Base-by-base conservation (phyloP, 2,329 filamentous ascomycete genomes). In the Didymella segeticola region DNA sequence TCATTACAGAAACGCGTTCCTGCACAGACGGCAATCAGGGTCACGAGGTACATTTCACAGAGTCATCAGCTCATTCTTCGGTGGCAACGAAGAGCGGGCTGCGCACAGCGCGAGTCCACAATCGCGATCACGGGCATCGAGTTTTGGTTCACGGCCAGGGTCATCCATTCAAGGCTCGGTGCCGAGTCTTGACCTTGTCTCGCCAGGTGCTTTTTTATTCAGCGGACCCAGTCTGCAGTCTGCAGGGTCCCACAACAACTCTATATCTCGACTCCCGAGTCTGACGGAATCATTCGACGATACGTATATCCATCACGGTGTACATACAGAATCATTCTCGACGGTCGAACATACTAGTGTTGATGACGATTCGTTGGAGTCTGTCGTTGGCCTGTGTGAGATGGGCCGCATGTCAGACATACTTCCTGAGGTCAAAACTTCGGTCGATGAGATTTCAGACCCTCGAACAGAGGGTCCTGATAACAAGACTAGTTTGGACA, bases 111-210 rank as follows among this genome's bases (percentile, higher is more conserved):
- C 25, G 3, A 56, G 45, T 26, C 45, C 42, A 10, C 51, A 49
- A 17, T 42, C 43, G 41, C 49, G 42, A 14, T 70, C 65, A 12
- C 59, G 58, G n/a, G 47, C 61, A 14, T 67, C 68, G 2, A 69
- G 64, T 31, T 57, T 53, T 41, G 57, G 47, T 17, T 67, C 69
- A 10, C 58, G 41, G 20, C 51, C 36, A 22, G 47, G 17, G 7
- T 60, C 56, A 10, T 70, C 68, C 2, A 14, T 56, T 6, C 46
- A 63, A 20, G 62, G 60, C 14, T 70, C 64, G 5, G 34, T 64
- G 31, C 65, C 63, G 12, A 74, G 66, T 34, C 25, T 74, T 7
- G 71, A 74, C 20, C 30, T 75, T 12, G 60, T 75, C 0, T 69
- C 67, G n/a, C 66, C 69, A 31, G 63, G 61, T 9, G 39, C 60